A percentile compares a stretch with the other conserved stretches of the same genome.
phyloP scores from a whole-genome alignment of 176 grass and related monocot species.

The Eleusine indica region DNA sequence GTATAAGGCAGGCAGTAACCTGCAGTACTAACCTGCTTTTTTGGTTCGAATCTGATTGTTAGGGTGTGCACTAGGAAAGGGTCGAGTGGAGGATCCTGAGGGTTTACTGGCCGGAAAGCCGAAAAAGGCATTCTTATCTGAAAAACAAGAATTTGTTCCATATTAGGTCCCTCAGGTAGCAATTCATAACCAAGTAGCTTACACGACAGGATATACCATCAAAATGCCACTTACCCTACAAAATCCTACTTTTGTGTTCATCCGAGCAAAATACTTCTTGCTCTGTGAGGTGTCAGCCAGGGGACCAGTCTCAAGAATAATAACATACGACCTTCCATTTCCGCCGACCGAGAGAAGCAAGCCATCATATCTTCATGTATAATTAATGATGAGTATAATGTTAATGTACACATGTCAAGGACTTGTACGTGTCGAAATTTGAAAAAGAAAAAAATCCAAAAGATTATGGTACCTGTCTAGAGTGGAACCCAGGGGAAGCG shows the following conservation, averaged over 20 bases:
- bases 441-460: slow-evolving; percentile 12
- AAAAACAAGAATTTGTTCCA: slow-evolving; percentile 13
- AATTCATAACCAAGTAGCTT: not conserved
- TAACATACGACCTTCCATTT: slow-evolving; percentile 94
- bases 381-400: slow-evolving; percentile 20
- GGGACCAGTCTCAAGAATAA: slow-evolving; percentile 96
- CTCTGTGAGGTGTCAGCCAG: slow-evolving; percentile 92
- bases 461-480: slow-evolving; percentile 75
- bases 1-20: not conserved
- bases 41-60: slow-evolving; percentile 93
- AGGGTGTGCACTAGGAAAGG: slow-evolving; percentile 99
- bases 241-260: slow-evolving; percentile 96
- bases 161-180: not conserved
- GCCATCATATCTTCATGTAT: slow-evolving; percentile 73
- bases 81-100: slow-evolving; percentile 85
- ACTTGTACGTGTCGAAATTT: slow-evolving; percentile 9
- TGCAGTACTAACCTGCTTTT: slow-evolving; percentile 67
- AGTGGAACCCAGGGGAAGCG: slow-evolving; percentile 92
- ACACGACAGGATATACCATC: slow-evolving; percentile 7
- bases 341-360: slow-evolving; percentile 92
- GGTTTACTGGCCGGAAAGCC: slow-evolving; percentile 86
- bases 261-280: slow-evolving; percentile 91
- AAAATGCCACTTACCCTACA: slow-evolving; percentile 72
- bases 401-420: slow-evolving; percentile 15
- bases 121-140: slow-evolving; percentile 94